A percentile compares a stretch with the other conserved stretches of the same genome.
Evolutionary conservation across 1,284 basidiomycete genomes (phyloP).

Genomic region (Stereum hirsutum): DNA sequence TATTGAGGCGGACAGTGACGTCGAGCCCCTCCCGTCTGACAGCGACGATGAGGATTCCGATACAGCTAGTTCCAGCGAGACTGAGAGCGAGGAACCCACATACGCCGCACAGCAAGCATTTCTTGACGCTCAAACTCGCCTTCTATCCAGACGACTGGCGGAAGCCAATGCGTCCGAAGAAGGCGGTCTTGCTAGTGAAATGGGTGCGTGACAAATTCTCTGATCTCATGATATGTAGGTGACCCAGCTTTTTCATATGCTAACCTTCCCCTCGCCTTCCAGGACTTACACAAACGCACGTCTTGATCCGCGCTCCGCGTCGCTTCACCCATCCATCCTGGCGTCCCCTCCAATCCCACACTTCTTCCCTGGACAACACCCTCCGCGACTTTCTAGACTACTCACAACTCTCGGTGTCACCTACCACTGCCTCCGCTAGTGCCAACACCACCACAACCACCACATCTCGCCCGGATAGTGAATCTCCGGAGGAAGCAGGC

Average conservation of each 20-base stretch:
- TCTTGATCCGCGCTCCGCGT: slow-evolving; percentile 63
- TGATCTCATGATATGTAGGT: neutral
- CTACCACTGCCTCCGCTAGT: neutral
- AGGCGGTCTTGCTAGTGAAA: slow-evolving; percentile 49
- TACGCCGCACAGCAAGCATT: slow-evolving; percentile 37
- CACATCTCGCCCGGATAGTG: no score
- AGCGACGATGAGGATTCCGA: slow-evolving; percentile 10
- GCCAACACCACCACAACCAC: neutral
- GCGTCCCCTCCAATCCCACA: slow-evolving; percentile 57
- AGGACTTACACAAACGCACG: slow-evolving; percentile 65
- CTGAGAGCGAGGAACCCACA: slow-evolving; percentile 12
- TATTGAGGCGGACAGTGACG: slow-evolving; percentile 13
- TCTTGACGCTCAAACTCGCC: slow-evolving; percentile 45
- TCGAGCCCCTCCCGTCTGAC: slow-evolving; percentile 8
- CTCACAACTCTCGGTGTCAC: slow-evolving; percentile 17
- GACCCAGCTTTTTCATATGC: no score
- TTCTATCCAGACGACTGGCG: slow-evolving; percentile 54
- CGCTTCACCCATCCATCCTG: slow-evolving; percentile 64
- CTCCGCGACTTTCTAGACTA: slow-evolving; percentile 31
- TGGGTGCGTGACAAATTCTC: slow-evolving; percentile 33
- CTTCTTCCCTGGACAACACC: slow-evolving; percentile 20
- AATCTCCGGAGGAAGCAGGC: no score
- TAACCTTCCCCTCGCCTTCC: no score
- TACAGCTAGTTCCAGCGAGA: slow-evolving; percentile 11
- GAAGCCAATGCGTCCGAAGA: slow-evolving; percentile 40